Conservation (phyloP, 257 asterid genomes). For the Lithospermum erythrorhizon region DNA sequence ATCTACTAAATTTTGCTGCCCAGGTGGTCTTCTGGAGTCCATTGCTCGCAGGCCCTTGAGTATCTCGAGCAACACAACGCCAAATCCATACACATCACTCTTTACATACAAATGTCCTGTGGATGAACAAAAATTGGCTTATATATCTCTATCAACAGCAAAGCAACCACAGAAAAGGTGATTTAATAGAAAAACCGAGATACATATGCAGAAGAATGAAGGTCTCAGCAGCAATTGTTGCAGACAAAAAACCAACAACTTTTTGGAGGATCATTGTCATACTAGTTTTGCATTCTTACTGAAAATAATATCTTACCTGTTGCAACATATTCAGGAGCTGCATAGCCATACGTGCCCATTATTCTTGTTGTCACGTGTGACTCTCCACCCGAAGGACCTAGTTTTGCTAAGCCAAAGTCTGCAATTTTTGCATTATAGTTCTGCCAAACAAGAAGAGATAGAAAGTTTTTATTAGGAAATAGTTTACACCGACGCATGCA, state of each 20-base stretch:
- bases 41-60: slow-evolving; percentile 34
- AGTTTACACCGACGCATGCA: not conserved
- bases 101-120: slow-evolving; percentile 38
- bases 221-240: not conserved
- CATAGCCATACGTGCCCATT: slow-evolving; percentile 43
- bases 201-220: not conserved
- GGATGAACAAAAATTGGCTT: not conserved
- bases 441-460: slow-evolving; percentile 19
- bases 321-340: slow-evolving; percentile 48
- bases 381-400: slow-evolving; percentile 34
- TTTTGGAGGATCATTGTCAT: not conserved
- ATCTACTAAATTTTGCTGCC: slow-evolving; percentile 26
- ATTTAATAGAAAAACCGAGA: not conserved
- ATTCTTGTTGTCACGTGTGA: slow-evolving; percentile 44
- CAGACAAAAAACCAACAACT: not conserved
- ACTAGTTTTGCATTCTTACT: not conserved
- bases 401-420: slow-evolving; percentile 40
- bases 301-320: slow-evolving; percentile 22
- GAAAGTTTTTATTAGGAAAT: not conserved
- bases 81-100: slow-evolving; percentile 43
- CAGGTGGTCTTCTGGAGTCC: slow-evolving; percentile 25
- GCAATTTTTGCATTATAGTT: slow-evolving; percentile 39
- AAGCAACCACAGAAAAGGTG: not conserved
- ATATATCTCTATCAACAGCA: not conserved
- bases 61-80: slow-evolving; percentile 36